phyloP scores from a whole-genome alignment of 495 filamentous ascomycete genomes.

The Cercophora scortea region DNA sequence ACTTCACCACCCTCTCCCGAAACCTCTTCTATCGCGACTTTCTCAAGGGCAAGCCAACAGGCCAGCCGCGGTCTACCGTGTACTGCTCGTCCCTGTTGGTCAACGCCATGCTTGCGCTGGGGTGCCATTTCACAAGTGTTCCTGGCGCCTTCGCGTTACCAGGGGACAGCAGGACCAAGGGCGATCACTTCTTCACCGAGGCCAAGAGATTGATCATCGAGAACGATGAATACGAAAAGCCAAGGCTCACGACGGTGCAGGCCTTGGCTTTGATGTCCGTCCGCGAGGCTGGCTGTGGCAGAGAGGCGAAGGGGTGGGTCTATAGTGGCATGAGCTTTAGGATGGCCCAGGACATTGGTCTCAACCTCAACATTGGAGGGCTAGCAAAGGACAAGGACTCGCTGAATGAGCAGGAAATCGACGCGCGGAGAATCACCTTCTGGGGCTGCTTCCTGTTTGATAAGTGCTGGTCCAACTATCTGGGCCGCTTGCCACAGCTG shows the following conservation, averaged over 20 bases:
- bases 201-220: conserved; percentile 84
- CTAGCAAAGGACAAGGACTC: conserved; percentile 47
- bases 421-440: conserved; percentile 85
- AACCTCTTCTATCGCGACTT: conserved; percentile 86
- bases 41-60: conserved; percentile 46
- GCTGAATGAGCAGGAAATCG: conserved; percentile 74
- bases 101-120: conserved; percentile 92
- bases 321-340: conserved; percentile 98
- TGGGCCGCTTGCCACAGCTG: conserved; percentile 86
- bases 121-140: conserved; percentile 88
- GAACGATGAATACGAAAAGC: conserved; percentile 88
- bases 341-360: conserved; percentile 92
- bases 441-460: conserved; percentile 99
- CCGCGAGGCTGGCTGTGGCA: conserved; percentile 87
- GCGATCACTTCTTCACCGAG: conserved; percentile 95
- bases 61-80: conserved; percentile 40
- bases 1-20: conserved; percentile 90
- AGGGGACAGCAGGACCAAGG: conserved; percentile 74
- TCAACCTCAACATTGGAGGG: conserved; percentile 76
- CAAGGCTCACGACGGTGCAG: conserved; percentile 88
- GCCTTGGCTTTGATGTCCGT: conserved; percentile 95
- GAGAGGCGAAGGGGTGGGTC: conserved; percentile 94
- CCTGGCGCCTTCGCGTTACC: conserved; percentile 60
- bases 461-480: conserved; percentile 98
- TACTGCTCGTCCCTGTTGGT: conserved; percentile 89